phyloP scores from a whole-genome alignment of 2,329 filamentous ascomycete genomes.

The Pseudocercospora cruenta region DNA sequence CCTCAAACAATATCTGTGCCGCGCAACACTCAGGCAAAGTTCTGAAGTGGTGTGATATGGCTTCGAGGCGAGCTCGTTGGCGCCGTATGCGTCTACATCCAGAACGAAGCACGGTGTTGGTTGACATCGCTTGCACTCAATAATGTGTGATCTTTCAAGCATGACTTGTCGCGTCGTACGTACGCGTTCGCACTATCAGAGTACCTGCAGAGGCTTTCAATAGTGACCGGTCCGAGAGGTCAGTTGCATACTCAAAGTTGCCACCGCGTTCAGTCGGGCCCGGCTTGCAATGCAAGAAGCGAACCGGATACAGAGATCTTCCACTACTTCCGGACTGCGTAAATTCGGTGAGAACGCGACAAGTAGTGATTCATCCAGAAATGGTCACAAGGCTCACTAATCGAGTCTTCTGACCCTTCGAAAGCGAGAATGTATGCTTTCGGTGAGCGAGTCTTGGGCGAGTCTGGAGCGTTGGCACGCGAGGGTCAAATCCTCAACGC shows the following conservation, averaged over 20 bases:
- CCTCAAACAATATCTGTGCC: neutral
- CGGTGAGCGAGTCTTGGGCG: conserved; percentile 11
- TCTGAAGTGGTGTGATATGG: neutral
- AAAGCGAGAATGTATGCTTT: neutral
- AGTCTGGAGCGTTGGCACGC: neutral
- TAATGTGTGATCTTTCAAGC: neutral
- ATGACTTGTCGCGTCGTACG: neutral
- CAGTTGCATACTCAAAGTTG: neutral
- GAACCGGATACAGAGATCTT: neutral
- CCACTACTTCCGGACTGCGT: conserved; percentile 1
- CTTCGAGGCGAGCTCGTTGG: neutral
- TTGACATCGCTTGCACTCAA: neutral
- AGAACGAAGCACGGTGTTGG: neutral
- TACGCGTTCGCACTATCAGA: conserved; percentile 2
- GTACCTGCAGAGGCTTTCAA: conserved; percentile 8
- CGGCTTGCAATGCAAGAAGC: neutral
- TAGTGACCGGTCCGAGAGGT: neutral
- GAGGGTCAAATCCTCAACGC: conserved; percentile 3
- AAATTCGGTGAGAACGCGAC: neutral
- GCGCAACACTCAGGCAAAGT: neutral
- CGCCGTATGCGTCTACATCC: neutral
- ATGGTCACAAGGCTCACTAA: neutral
- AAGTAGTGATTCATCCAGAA: neutral
- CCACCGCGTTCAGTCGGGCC: conserved; percentile 2
- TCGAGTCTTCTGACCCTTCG: conserved; percentile 1